phyloP scores from a whole-genome alignment of 108 stramenopile genomes.

The Chaetoceros tenuissimus region DNA sequence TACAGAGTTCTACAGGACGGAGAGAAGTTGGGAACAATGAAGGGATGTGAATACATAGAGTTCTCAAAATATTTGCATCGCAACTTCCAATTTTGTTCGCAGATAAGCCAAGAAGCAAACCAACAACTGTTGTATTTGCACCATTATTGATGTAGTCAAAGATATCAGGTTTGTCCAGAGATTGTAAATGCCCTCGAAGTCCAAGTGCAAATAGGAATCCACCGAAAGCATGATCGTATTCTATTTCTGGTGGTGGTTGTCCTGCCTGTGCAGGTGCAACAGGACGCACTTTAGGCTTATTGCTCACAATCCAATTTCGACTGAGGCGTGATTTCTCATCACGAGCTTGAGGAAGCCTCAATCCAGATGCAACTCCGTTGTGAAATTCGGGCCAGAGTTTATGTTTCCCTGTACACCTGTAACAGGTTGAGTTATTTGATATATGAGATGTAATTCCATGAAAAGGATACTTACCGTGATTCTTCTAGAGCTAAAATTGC shows the following conservation, averaged over 20 bases:
- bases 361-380: slow-evolving; percentile 95
- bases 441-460: too few relatives aligned
- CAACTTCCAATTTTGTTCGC: slow-evolving; percentile 89
- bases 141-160: slow-evolving; percentile 96
- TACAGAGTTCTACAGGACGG: slow-evolving; percentile 84
- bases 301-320: slow-evolving; percentile 95
- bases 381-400: slow-evolving; percentile 97
- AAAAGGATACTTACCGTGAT: too few relatives aligned
- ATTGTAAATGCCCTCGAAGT: slow-evolving; percentile 85
- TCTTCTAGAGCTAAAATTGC: slow-evolving; percentile 72
- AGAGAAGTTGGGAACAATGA: slow-evolving; percentile 89
- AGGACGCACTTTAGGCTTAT: slow-evolving; percentile 35
- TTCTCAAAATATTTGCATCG: slow-evolving; percentile 86
- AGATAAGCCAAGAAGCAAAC: slow-evolving; percentile 93
- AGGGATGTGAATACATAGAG: slow-evolving; percentile 97
- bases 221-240: slow-evolving; percentile 64
- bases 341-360: slow-evolving; percentile 52
- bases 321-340: slow-evolving; percentile 51
- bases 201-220: slow-evolving; percentile 94
- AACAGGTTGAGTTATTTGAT: too few relatives aligned
- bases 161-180: slow-evolving; percentile 91
- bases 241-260: not conserved
- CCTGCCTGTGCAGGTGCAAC: not conserved
- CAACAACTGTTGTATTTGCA: slow-evolving; percentile 91
- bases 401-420: slow-evolving; percentile 54